phyloP scores from a whole-genome alignment of 1,139 yeast genomes.

The Candida tetrigidarum region DNA sequence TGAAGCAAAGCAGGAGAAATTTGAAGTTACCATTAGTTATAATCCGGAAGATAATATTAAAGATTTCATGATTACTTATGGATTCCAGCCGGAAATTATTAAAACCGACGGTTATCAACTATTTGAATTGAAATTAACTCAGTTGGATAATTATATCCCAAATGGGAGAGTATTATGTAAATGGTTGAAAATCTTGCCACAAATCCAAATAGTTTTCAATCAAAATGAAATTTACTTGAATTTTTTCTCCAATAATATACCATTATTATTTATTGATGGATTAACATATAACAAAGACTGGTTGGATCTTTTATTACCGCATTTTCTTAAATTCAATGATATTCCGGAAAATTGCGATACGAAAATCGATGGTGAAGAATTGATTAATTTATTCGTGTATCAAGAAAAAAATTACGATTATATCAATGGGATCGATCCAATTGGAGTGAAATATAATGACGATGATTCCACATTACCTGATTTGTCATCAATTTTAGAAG shows the following conservation, averaged over 20 bases:
- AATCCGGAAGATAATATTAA: constrained; percentile 49
- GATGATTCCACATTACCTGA: constrained; percentile 8
- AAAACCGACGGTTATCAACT: constrained; percentile 15
- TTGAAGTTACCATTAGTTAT: constrained; percentile 50
- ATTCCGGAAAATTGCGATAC: constrained; percentile 15
- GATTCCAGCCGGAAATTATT: constrained; percentile 51
- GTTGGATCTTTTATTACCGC: constrained; percentile 17
- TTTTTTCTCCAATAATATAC: constrained; percentile 20
- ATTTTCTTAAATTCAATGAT: constrained; percentile 15
- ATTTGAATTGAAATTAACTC: constrained; percentile 17
- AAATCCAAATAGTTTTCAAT: constrained; percentile 24
- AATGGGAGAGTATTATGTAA: constrained; percentile 20
- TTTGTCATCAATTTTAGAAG: constrained; percentile 8
- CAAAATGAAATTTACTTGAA: constrained; percentile 23
- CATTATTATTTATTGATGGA: constrained; percentile 20
- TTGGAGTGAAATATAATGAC: constrained; percentile 21
- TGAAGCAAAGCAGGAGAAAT: constrained; percentile 19
- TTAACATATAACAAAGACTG: constrained; percentile 21
- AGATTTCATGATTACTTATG: constrained; percentile 56
- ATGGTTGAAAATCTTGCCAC: constrained; percentile 32
- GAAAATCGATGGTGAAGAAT: constrained; percentile 17
- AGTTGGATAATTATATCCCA: constrained; percentile 10
- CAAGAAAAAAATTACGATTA: constrained; percentile 32
- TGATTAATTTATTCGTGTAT: constrained; percentile 21
- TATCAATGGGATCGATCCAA: constrained; percentile 29